Conservation (phyloP, 441 rosid species). For the Mallotus japonicus region DNA sequence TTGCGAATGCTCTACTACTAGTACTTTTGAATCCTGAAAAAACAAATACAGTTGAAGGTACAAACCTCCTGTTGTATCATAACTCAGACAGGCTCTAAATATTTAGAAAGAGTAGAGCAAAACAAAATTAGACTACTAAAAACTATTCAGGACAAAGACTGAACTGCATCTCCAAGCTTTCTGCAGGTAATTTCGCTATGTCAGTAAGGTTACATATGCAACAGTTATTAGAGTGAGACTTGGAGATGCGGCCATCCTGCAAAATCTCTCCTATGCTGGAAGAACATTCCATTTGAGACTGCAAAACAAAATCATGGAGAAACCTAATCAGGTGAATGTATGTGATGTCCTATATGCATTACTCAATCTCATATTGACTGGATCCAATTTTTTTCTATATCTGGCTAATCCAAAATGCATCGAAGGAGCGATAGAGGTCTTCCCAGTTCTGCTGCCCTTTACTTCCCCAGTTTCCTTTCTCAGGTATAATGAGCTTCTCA, state of each 20-base stretch:
- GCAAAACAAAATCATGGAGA: conserved; percentile 15
- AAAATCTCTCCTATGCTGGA: not conserved
- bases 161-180: conserved; percentile 19
- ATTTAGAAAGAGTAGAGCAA: not conserved
- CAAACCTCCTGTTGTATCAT: not conserved
- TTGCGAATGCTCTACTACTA: not conserved
- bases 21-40: not conserved
- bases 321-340: not conserved
- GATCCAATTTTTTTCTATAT: not conserved
- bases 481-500: not conserved
- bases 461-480: no score
- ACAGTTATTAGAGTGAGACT: conserved; percentile 8
- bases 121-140: not conserved
- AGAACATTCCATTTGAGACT: conserved; percentile 19
- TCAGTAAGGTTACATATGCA: conserved; percentile 11
- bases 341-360: not conserved
- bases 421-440: no score
- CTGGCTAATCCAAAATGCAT: not conserved
- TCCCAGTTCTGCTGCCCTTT: no score
- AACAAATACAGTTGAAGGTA: not conserved
- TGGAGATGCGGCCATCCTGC: not conserved
- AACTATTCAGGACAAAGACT: conserved; percentile 11
- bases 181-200: not conserved
- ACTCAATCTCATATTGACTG: not conserved
- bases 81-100: not conserved